Percentiles rank a stretch among this genome's conserved stretches.
These are phyloP conservation scores for Aspergillus nidulans DNA, from an alignment of 495 filamentous ascomycete genomes.

Conservation along the genomic window DNA sequence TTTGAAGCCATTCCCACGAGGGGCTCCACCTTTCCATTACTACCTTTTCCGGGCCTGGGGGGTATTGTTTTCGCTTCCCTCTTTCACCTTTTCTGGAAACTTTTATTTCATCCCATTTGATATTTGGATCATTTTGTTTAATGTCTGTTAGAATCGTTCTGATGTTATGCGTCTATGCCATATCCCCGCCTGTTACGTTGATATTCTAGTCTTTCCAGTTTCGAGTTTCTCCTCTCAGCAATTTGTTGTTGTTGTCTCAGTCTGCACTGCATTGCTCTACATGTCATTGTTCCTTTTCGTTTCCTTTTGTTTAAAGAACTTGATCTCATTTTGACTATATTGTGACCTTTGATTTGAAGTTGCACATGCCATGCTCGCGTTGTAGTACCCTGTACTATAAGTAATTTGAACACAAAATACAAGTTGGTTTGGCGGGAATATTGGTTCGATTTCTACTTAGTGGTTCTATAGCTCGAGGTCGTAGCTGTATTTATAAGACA, in stretches of 20 bases:
- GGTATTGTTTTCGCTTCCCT: constrained; percentile 20
- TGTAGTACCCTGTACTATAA: constrained; percentile 44
- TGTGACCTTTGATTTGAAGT: constrained; percentile 11
- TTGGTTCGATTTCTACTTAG: background rate
- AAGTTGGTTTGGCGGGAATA: constrained; percentile 34
- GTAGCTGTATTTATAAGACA: too few species aligned
- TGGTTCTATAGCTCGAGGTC: too few species aligned
- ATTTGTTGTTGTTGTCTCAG: background rate
- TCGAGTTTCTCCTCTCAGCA: constrained; percentile 12
- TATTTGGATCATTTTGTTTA: constrained; percentile 13
- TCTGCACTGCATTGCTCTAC: constrained; percentile 12
- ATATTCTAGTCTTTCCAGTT: constrained; percentile 6
- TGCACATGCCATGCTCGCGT: constrained; percentile 31
- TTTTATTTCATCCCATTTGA: constrained; percentile 1
- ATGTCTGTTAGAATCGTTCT: constrained; percentile 23
- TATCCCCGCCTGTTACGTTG: constrained; percentile 19
- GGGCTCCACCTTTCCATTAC: constrained; percentile 21
- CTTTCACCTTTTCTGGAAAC: constrained; percentile 16
- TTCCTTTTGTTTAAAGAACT: constrained; percentile 5
- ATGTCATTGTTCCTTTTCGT: constrained; percentile 9
- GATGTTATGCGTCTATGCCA: constrained; percentile 23
- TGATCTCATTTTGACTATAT: constrained; percentile 7
- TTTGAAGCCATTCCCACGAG: constrained; percentile 23
- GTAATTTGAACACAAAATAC: constrained; percentile 36
- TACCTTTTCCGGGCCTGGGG: constrained; percentile 26